Evolutionary conservation across 441 rosid genomes (phyloP), one percentile per base, ranked within the genome.

Genomic region (Gossypium laxum): DNA sequence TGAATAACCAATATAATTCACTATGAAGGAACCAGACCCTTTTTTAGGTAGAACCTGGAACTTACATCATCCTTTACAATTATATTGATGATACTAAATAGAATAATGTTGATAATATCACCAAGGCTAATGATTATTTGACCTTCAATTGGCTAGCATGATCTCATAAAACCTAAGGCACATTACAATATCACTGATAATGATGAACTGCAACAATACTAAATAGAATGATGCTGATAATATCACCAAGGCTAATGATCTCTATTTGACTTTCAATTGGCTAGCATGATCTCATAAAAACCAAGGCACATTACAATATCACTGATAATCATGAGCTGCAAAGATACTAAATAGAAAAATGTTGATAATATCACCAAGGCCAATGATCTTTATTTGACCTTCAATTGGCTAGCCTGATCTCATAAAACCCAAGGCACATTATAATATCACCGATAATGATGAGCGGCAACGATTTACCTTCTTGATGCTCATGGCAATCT

Each of bases 401-500:
- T 47, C 43, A 26, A 26, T 47, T 67, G 5, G 6, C 59, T 26
- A 50, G 14, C 71, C 28, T 19, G 41, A 26, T 62, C 51, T 12
- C 50, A 34, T 5, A 30, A 56, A 41, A 32, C 24, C 28, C n/a
- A 32, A 41, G 21, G 14, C 8, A 18, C 38, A 1, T 19, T 26
- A 41, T 10, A 55, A 5, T 32, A 32, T 1, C 38, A 32, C 8
- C 45, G 62, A 38, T 30, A 56, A 32, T 52, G 12, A 32, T 5
- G 8, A 64, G 24, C 17, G 6, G n/a, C 52, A 32, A 69, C 28
- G 26, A 77, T 57, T 69, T 80, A 89, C 99, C 98, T 88, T 94
- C 84, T 82, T 85, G 79, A 94, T 83, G 83, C 89, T 87, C 98
- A 91, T 86, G 72, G 96, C 97, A 76, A 89, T 82, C 88, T 94